Percentiles rank a stretch among this genome's conserved stretches.
Conservation (phyloP, 495 filamentous ascomycete genomes). For the Neurospora terricola region DNA sequence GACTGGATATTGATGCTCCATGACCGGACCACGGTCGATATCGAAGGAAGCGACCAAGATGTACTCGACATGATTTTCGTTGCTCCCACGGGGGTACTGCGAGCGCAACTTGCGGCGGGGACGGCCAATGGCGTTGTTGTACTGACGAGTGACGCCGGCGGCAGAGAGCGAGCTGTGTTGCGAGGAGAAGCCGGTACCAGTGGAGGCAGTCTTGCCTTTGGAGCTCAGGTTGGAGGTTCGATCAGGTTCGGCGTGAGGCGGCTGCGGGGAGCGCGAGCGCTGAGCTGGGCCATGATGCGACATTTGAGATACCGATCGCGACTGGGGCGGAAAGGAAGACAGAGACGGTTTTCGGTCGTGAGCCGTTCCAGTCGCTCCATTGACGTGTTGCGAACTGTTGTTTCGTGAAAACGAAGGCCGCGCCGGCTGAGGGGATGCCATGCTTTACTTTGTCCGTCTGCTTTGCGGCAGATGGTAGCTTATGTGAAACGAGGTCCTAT, state of each 20-base stretch:
- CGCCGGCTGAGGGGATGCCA: neutral
- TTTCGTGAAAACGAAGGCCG: slow-evolving; percentile 6
- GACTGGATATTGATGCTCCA: slow-evolving; percentile 96
- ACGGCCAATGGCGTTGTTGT: slow-evolving; percentile 28
- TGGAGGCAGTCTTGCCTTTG: slow-evolving; percentile 45
- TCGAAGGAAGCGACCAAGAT: slow-evolving; percentile 98
- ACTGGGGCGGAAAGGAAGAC: slow-evolving; percentile 50
- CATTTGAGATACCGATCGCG: slow-evolving; percentile 42
- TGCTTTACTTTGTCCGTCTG: neutral
- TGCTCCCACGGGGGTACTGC: slow-evolving; percentile 70
- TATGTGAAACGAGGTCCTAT: neutral
- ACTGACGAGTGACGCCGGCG: slow-evolving; percentile 24
- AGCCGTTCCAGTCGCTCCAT: neutral
- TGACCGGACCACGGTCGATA: slow-evolving; percentile 88
- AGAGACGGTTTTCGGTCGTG: slow-evolving; percentile 40
- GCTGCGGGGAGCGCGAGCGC: slow-evolving; percentile 44
- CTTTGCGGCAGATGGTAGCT: neutral
- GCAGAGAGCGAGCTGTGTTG: slow-evolving; percentile 44
- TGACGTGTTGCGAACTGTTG: slow-evolving; percentile 3
- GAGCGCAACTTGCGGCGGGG: slow-evolving; percentile 52
- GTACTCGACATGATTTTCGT: slow-evolving; percentile 95
- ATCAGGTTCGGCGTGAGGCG: slow-evolving; percentile 33
- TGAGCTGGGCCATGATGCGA: slow-evolving; percentile 28
- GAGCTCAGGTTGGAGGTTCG: slow-evolving; percentile 44
- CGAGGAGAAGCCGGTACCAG: slow-evolving; percentile 38